Evolutionary conservation across 495 filamentous ascomycete genomes (phyloP).

Genomic region (Trichoderma erinaceum): DNA sequence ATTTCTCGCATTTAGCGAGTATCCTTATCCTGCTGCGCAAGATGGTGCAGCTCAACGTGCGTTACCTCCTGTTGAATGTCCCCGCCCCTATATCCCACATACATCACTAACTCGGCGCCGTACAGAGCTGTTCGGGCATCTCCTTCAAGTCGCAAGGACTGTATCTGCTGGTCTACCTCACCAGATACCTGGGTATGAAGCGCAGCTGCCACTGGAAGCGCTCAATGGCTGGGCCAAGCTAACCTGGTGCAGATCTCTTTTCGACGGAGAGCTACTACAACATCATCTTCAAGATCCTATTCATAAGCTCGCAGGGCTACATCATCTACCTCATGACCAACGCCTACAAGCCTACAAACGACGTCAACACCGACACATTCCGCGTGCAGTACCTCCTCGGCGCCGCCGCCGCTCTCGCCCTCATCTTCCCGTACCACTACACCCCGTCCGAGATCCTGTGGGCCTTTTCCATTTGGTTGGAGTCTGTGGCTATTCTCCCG

Average conservation of each 20-base stretch:
- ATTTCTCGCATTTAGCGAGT: constrained; percentile 91
- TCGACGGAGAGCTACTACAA: constrained; percentile 84
- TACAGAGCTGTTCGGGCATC: constrained; percentile 88
- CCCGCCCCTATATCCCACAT: constrained; percentile 18
- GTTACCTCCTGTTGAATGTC: constrained; percentile 21
- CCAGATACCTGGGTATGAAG: constrained; percentile 74
- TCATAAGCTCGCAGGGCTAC: constrained; percentile 83
- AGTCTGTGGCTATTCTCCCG: constrained; percentile 90
- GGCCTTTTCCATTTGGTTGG: constrained; percentile 97
- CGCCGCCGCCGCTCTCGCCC: constrained; percentile 66
- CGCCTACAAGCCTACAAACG: constrained; percentile 92
- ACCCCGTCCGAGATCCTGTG: constrained; percentile 72
- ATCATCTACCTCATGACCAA: constrained; percentile 95
- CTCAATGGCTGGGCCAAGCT: constrained; percentile 14
- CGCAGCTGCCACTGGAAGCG: background rate
- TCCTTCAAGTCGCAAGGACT: constrained; percentile 97
- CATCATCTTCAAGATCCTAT: constrained; percentile 90
- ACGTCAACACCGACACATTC: constrained; percentile 93
- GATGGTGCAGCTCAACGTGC: constrained; percentile 84
- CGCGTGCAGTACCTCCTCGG: constrained; percentile 87
- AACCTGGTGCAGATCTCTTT: constrained; percentile 62
- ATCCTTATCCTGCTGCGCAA: constrained; percentile 93
- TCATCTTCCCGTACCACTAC: constrained; percentile 81
- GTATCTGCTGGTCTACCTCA: constrained; percentile 88
- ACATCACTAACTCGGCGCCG: constrained; percentile 9